Base-by-base conservation (phyloP, 495 filamentous ascomycete species). In the Aspergillus hancockii region DNA sequence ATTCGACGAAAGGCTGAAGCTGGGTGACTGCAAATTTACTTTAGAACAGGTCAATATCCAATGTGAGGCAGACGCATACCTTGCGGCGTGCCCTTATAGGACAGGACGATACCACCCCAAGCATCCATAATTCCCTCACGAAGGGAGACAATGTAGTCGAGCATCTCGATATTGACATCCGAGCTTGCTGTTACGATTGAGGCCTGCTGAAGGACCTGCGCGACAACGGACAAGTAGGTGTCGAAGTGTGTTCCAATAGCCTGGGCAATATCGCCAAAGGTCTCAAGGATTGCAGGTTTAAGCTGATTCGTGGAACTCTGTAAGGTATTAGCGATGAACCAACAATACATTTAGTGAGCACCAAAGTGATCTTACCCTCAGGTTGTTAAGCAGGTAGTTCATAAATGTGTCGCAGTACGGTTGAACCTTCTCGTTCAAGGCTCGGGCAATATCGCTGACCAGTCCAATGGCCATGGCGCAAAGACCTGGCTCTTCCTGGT, bases 51-150 rank as follows among this genome's bases (percentile, higher is more conserved):
- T 60, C 71, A 67, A 71, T 70, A 21, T 4, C 23, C 13, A 21
- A 51, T 7, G 10, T 8, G 18, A 32, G 16, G 36, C 45, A 19
- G 13, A 22, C 21, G n/a, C 70, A 54, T 66, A 74, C 82, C 82
- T 79, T 87, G 49, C 46, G 76, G 67, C 30, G 59, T 75, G 60
- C 81, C 75, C 83, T 93, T 96, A 86, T 97, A 90, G 32, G 94
- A 91, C 69, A 92, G 84, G 60, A 98, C 89, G 49, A 93, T 92
- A 66, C 94, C 94, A 69, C 90, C 92, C 91, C 96, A 98, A 16
- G 94, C 94, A 83, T 98, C 94, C 90, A 97, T 96, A 58, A 98
- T 96, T 65, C 93, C 94, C 70, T 98, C 94, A 56, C 94, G 86
- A 52, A 98, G 83, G 16, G 92, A 95, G 61, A 95, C 84, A 61